These are phyloP conservation scores for Rhizopus microsporus DNA, from an alignment of 371 early-diverging fungal species.

Conservation along the genomic window DNA sequence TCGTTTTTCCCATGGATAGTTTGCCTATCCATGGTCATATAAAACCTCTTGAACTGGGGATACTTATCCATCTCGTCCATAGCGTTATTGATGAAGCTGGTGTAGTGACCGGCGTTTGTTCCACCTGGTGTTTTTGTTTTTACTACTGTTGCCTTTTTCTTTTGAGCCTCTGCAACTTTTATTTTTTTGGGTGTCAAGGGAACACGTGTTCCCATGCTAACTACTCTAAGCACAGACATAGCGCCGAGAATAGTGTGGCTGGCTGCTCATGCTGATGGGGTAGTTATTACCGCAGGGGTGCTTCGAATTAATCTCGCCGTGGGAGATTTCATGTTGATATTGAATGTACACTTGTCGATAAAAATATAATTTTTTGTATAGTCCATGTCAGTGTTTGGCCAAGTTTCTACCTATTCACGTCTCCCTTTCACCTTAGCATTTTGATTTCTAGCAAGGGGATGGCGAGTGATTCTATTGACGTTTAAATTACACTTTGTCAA, in stretches of 20 bases:
- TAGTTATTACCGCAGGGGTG: conserved; percentile 8
- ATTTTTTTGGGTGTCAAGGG: conserved; percentile 14
- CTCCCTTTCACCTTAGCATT: conserved; percentile 10
- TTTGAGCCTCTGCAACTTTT: conserved; percentile 1
- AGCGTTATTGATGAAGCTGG: neutral
- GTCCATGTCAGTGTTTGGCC: conserved; percentile 11
- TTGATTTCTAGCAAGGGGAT: conserved; percentile 11
- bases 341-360: neutral
- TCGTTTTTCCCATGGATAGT: conserved; percentile 11
- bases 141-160: no score
- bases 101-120: neutral
- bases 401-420: conserved; percentile 12
- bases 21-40: neutral
- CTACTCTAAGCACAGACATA: conserved; percentile 9
- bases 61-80: conserved; percentile 1
- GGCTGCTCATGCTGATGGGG: conserved; percentile 6
- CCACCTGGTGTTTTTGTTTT: neutral
- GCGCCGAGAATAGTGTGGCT: conserved; percentile 5
- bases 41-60: neutral
- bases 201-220: conserved; percentile 8
- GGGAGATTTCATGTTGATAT: conserved; percentile 10
- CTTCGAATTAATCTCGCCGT: conserved; percentile 12
- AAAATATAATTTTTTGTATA: conserved; percentile 9
- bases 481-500: conserved; percentile 5
- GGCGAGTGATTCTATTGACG: conserved; percentile 9